Base-by-base conservation (phyloP, 2,329 filamentous ascomycete genomes). In the Microcyclospora pomicola region DNA sequence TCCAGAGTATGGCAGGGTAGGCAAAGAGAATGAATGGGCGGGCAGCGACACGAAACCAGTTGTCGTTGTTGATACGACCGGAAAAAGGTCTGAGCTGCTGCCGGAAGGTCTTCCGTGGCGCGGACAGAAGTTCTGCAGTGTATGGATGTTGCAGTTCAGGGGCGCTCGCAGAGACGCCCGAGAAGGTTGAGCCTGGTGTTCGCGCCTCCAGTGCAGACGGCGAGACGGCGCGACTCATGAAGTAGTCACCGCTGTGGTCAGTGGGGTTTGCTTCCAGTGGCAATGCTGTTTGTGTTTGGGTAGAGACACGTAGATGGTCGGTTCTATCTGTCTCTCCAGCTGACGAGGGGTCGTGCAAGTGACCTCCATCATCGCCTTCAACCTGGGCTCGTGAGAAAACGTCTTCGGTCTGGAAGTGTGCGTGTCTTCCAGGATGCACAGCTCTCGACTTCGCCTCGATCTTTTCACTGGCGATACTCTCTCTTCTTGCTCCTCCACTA, bases 1-100 rank as follows among this genome's bases (percentile, higher is more conserved):
- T 88, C 88, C 87, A 96, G 7, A 95, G 71, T 1, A 96, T 82
- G 0, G 82, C 75, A 0, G 91, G 91, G 53, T 96, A 95, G 1
- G 80, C 74, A 50, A 80, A 93, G 1, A 96, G 71, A 34, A 95
- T 75, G 43, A 96, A 84, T 0, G 88, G 91, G 1, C 88, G 73
- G 5, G 80, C 32, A 39, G 81, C 79, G 13, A 84, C 84, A 42
- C 77, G 80, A 55, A 80, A 59, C 86, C 87, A 96, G 9, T 68
- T 80, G 51, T 93, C 85, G 11, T 76, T 67, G 35, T 75, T 73
- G 9, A 96, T 72, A 10, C 85, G 75, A 1, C 88, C 87, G 49
- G 85, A 80, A 65, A 73, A 93, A 0, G 81, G 72, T 41, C 68
- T 77, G 1, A 96, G 73, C 31, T 83, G 81, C 52, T 91, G 76